Evolutionary conservation across 2,329 filamentous ascomycete species (phyloP).

Genomic region (Talaromyces sp.): DNA sequence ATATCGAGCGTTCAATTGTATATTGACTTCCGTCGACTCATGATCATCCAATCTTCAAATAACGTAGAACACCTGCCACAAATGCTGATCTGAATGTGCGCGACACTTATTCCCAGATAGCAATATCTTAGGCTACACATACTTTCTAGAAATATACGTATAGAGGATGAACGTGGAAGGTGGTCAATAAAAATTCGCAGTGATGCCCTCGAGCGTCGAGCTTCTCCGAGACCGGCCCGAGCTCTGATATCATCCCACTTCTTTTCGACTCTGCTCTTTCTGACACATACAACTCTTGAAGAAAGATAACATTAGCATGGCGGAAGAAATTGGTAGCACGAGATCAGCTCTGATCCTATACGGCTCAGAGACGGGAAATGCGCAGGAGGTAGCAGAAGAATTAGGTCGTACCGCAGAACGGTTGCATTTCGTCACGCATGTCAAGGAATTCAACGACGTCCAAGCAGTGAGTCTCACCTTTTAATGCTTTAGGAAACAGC

Average conservation of each 20-base stretch:
- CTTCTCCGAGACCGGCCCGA: constrained; percentile 17
- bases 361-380: constrained; percentile 92
- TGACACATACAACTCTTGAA: not conserved
- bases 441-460: constrained; percentile 73
- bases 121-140: not conserved
- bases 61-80: not conserved
- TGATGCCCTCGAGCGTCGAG: not conserved
- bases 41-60: not conserved
- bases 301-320: constrained; percentile 25
- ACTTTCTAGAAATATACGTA: not conserved
- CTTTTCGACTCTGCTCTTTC: not conserved
- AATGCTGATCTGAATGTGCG: not conserved
- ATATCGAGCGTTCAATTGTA: not conserved
- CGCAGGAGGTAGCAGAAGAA: constrained; percentile 86
- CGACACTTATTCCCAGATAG: not conserved
- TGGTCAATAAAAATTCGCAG: not conserved
- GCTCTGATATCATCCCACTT: not conserved
- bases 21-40: not conserved
- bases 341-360: constrained; percentile 72
- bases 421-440: constrained; percentile 70
- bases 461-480: constrained; percentile 57
- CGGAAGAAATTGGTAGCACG: constrained; percentile 18
- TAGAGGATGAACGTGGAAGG: too few relatives aligned
- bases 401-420: constrained; percentile 71
- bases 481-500: not conserved